A percentile compares a stretch with the other conserved stretches of the same genome.
These are phyloP conservation scores for Trichoderma asperellum DNA, from an alignment of 2,329 filamentous ascomycete species.

Conservation along the genomic window DNA sequence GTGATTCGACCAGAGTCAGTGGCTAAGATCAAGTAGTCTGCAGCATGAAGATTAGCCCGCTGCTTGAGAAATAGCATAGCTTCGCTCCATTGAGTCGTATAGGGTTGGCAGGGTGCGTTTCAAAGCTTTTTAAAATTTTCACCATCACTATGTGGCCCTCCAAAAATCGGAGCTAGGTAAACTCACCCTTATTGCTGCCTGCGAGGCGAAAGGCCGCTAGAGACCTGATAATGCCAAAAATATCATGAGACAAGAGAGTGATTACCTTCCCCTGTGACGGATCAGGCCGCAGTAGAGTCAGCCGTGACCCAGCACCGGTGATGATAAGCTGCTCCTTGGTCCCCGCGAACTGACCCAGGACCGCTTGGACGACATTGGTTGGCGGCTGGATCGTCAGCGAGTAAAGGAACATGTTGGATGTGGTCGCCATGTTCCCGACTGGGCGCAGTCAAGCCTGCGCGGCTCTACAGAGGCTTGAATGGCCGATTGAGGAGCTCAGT, in stretches of 20 bases:
- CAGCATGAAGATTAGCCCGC: conserved; percentile 37
- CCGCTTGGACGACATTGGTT: conserved; percentile 84
- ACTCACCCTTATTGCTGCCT: conserved; percentile 94
- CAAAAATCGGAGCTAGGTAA: conserved; percentile 25
- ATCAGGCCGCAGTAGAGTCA: conserved; percentile 86
- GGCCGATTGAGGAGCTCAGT: conserved; percentile 35
- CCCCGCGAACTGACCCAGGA: conserved; percentile 92
- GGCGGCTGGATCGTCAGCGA: conserved; percentile 93
- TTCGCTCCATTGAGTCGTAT: conserved; percentile 28
- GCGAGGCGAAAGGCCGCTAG: conserved; percentile 89
- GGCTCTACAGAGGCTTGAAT: conserved; percentile 42
- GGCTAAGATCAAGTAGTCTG: conserved; percentile 94
- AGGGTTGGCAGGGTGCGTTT: conserved; percentile 34
- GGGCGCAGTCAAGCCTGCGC: conserved; percentile 57
- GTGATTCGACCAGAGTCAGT: conserved; percentile 95
- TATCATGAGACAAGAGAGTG: conserved; percentile 85
- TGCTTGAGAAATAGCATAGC: conserved; percentile 37
- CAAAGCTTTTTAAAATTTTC: conserved; percentile 30
- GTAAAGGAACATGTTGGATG: conserved; percentile 98
- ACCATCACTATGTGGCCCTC: conserved; percentile 29
- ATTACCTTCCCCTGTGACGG: conserved; percentile 83
- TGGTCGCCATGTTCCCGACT: conserved; percentile 81
- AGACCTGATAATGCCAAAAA: conserved; percentile 92
- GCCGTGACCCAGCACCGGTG: conserved; percentile 85
- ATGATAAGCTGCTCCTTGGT: conserved; percentile 98